phyloP scores from a whole-genome alignment of 257 asterid genomes.

The Sherardia arvensis region DNA sequence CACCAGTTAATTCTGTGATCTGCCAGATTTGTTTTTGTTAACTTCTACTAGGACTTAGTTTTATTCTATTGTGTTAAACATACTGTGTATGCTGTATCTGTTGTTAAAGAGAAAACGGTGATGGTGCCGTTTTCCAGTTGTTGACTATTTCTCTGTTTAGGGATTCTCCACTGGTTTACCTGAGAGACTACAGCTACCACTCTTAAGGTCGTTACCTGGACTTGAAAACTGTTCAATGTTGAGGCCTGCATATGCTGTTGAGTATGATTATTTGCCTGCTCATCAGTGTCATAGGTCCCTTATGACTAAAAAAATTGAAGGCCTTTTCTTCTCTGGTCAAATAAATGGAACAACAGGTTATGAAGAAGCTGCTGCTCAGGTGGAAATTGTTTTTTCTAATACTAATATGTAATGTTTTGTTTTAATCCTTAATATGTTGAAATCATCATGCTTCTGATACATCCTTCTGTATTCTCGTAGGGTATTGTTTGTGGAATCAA shows the following conservation, averaged over 20 bases:
- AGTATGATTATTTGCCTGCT: conserved; percentile 96
- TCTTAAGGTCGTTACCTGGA: conserved; percentile 87
- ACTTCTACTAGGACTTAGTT: background rate
- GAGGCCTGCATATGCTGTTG: conserved; percentile 99
- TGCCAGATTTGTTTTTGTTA: background rate
- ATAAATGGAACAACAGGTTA: conserved; percentile 98
- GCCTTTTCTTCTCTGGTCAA: conserved; percentile 97
- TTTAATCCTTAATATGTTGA: background rate
- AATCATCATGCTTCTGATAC: conserved; percentile 6
- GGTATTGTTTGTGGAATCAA: conserved; percentile 93
- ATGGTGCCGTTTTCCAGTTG: background rate
- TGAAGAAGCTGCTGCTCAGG: conserved; percentile 99
- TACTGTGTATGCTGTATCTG: background rate
- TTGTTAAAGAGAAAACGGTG: background rate
- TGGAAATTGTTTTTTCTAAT: conserved; percentile 13
- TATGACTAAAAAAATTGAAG: conserved; percentile 91
- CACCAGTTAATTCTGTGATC: background rate
- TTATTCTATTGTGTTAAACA: background rate
- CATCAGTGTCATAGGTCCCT: conserved; percentile 92
- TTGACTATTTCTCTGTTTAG: conserved; percentile 27
- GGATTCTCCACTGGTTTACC: conserved; percentile 99
- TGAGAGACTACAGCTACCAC: conserved; percentile 91
- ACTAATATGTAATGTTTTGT: background rate
- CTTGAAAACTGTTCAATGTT: conserved; percentile 95
- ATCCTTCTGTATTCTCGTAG: conserved; percentile 29